Evolutionary conservation across 495 filamentous ascomycete genomes (phyloP).

Genomic region (Tuber indicum): DNA sequence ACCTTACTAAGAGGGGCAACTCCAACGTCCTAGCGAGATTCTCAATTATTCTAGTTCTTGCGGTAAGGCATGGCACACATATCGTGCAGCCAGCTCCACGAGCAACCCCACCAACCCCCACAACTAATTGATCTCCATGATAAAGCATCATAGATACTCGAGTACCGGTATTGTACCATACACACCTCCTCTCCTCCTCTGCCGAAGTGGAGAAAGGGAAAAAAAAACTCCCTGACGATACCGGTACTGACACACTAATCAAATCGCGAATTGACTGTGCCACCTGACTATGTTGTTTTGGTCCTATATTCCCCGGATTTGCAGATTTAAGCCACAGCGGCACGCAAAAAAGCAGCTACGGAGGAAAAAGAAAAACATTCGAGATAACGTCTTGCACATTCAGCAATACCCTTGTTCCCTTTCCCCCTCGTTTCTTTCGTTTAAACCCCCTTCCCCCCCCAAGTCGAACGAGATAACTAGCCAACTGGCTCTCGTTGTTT

Average conservation of each 20-base stretch:
- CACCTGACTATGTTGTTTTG: neutral
- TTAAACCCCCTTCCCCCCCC: neutral
- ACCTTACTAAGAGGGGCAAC: no score
- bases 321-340: neutral
- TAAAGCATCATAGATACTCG: neutral
- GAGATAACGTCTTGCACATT: constrained; percentile 2
- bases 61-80: neutral
- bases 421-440: neutral
- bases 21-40: no score
- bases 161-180: neutral
- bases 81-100: neutral
- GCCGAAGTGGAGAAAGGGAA: neutral
- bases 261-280: neutral
- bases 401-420: neutral
- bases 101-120: neutral
- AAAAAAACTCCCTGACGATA: neutral
- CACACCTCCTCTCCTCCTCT: neutral
- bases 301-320: constrained; percentile 7
- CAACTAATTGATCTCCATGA: neutral
- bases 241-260: neutral
- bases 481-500: neutral
- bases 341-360: neutral
- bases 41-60: no score
- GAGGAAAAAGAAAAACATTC: neutral
- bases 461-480: neutral